Conservation (phyloP, 768 basidiomycete genomes). For the Cyathus striatus region DNA sequence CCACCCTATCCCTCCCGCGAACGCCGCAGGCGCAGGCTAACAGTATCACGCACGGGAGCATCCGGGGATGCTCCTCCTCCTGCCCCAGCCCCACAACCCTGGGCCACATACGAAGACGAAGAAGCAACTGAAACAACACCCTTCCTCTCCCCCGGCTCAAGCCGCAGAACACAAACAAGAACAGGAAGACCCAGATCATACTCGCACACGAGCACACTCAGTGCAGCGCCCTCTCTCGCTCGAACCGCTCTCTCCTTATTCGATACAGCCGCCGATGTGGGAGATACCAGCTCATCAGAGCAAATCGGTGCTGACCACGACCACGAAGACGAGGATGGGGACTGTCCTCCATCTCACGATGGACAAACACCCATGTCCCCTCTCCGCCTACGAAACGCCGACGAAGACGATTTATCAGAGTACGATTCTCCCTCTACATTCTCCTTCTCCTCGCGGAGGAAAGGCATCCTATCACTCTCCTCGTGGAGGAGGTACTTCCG, state of each 20-base stretch:
- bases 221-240: conserved; percentile 57
- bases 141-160: conserved; percentile 26
- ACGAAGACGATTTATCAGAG: too few relatives aligned
- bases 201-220: conserved; percentile 53
- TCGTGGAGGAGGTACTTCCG: conserved; percentile 59
- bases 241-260: conserved; percentile 72
- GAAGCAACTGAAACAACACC: conserved; percentile 46
- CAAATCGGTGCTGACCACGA: too few relatives aligned
- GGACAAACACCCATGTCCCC: too few relatives aligned
- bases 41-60: conserved; percentile 14
- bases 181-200: conserved; percentile 43
- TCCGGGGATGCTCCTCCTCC: conserved; percentile 11
- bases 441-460: too few relatives aligned
- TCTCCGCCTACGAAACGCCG: too few relatives aligned
- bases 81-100: conserved; percentile 18
- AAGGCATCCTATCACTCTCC: conserved; percentile 25
- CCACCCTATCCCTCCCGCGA: conserved; percentile 66
- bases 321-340: too few relatives aligned
- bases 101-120: conserved; percentile 20
- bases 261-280: conserved; percentile 38
- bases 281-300: too few relatives aligned
- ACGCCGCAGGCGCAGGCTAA: conserved; percentile 23
- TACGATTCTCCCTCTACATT: too few relatives aligned
- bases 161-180: conserved; percentile 16
- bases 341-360: too few relatives aligned